phyloP scores from a whole-genome alignment of 805 yeast genomes.

The Cyberlindnera xishuangbannaensis region DNA sequence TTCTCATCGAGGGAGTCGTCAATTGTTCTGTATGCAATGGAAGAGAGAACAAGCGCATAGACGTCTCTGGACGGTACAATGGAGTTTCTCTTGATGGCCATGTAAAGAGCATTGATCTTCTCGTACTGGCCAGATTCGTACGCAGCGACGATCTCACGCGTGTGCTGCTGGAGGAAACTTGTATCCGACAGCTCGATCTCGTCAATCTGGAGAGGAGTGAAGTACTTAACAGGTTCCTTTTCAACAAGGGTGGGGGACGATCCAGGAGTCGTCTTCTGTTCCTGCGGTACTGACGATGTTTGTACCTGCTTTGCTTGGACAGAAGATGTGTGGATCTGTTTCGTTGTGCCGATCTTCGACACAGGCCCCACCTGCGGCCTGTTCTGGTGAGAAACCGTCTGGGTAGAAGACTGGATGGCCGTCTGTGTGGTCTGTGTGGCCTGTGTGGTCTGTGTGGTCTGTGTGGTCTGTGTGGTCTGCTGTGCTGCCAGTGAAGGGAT shows the following conservation, averaged over 20 bases:
- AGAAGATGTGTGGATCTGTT: constrained; percentile 1
- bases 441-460: background rate
- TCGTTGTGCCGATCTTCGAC: too few species aligned
- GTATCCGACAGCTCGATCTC: constrained; percentile 21
- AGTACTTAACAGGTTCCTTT: constrained; percentile 11
- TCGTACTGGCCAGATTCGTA: constrained; percentile 26
- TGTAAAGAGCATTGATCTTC: constrained; percentile 33
- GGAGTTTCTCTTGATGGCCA: constrained; percentile 35
- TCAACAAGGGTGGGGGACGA: constrained; percentile 3
- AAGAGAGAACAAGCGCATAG: constrained; percentile 49
- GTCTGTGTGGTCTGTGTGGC: background rate
- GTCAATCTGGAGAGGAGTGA: constrained; percentile 13
- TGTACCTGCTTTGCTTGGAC: background rate
- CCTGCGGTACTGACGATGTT: too few species aligned
- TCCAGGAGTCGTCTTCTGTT: constrained; percentile 1
- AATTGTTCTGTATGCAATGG: constrained; percentile 45
- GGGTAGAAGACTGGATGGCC: background rate
- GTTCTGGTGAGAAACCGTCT: too few species aligned
- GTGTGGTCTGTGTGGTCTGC: background rate
- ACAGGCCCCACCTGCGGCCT: too few species aligned
- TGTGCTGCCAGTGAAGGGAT: background rate
- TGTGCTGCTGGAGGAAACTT: constrained; percentile 28
- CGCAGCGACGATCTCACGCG: constrained; percentile 26
- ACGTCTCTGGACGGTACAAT: constrained; percentile 44
- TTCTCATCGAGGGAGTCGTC: constrained; percentile 52